A percentile compares a stretch with the other conserved stretches of the same genome.
These are phyloP conservation scores for Pyrenochaeta sp. DNA, from an alignment of 2,329 filamentous ascomycete species.

Conservation along the genomic window DNA sequence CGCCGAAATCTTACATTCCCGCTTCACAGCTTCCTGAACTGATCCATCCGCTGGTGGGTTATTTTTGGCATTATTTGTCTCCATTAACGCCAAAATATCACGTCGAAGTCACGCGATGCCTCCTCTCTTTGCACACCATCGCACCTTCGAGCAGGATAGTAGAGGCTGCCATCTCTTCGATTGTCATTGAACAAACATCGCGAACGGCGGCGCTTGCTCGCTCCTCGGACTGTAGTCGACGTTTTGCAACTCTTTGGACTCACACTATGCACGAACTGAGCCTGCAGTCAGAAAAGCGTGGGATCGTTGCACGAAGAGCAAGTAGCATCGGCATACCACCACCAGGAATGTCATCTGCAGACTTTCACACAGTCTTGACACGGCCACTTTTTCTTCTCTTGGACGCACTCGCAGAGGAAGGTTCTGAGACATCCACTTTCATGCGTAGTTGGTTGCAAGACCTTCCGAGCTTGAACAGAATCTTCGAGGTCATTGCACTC, in stretches of 20 bases:
- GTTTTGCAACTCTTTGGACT: constrained; percentile 82
- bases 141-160: constrained; percentile 73
- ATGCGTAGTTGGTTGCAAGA: constrained; percentile 82
- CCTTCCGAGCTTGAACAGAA: constrained; percentile 59
- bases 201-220: not conserved
- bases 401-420: constrained; percentile 76
- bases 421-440: constrained; percentile 76
- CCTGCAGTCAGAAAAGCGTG: constrained; percentile 44
- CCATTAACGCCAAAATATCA: constrained; percentile 90
- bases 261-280: constrained; percentile 64
- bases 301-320: constrained; percentile 33
- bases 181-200: constrained; percentile 56
- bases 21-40: constrained; percentile 65
- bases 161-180: constrained; percentile 77
- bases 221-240: constrained; percentile 65
- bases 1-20: constrained; percentile 36
- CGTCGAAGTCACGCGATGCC: constrained; percentile 84
- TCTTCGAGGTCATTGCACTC: constrained; percentile 48
- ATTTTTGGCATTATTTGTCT: constrained; percentile 82
- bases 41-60: constrained; percentile 71
- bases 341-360: constrained; percentile 50
- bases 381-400: constrained; percentile 83
- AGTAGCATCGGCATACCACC: constrained; percentile 38
- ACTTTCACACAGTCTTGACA: constrained; percentile 77
- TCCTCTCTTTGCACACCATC: constrained; percentile 86